Evolutionary conservation across 768 basidiomycete species (phyloP).

Genomic region (Naganishia vaughanmartiniae): DNA sequence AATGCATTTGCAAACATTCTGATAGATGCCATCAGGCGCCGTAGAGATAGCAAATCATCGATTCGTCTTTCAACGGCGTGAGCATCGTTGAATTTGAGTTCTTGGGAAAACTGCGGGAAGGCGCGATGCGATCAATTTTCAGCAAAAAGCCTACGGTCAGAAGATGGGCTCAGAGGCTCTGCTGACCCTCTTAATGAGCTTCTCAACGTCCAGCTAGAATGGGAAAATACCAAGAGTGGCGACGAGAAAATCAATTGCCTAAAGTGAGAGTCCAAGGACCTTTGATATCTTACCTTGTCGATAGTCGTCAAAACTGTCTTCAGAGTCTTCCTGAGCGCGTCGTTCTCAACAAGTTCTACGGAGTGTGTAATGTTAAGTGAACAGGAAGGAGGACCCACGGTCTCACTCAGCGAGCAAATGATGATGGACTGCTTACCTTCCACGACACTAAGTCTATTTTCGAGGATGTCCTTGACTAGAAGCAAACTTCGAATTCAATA

Average conservation of each 20-base stretch:
- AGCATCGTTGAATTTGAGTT: neutral
- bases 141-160: no score
- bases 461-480: slow-evolving; percentile 56
- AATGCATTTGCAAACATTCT: slow-evolving; percentile 66
- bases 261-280: neutral
- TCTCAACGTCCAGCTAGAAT: slow-evolving; percentile 84
- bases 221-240: slow-evolving; percentile 35
- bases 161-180: neutral
- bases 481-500: no score
- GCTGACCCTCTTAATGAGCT: slow-evolving; percentile 60
- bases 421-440: slow-evolving; percentile 62
- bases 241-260: neutral
- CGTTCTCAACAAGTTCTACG: slow-evolving; percentile 20
- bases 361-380: no score
- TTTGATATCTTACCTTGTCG: slow-evolving; percentile 26
- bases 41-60: slow-evolving; percentile 66
- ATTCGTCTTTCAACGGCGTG: slow-evolving; percentile 35
- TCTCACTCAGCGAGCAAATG: neutral
- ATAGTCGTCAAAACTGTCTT: slow-evolving; percentile 31
- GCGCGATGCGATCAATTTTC: neutral
- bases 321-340: slow-evolving; percentile 24
- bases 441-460: slow-evolving; percentile 80
- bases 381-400: no score
- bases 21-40: slow-evolving; percentile 67
- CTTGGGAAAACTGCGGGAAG: slow-evolving; percentile 13